Evolutionary conservation across 306 rosid genomes (phyloP).

Genomic region (Astragalus membranaceus): DNA sequence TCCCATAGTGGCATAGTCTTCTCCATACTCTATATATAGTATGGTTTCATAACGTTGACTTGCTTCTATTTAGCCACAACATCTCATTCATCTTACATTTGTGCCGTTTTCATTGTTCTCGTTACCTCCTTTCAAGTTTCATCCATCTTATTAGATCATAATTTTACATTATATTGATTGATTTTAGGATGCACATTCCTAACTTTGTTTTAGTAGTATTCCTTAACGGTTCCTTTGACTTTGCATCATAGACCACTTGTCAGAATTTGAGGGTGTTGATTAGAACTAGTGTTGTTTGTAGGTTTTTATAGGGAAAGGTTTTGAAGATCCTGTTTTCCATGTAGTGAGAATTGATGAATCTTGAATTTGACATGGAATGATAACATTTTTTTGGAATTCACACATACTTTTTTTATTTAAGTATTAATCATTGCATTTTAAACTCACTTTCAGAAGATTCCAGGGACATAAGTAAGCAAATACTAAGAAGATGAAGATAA

Average conservation of each 20-base stretch:
- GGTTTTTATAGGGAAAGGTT: constrained; percentile 1
- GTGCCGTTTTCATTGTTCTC: neutral
- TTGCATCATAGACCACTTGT: neutral
- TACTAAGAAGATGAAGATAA: constrained; percentile 35
- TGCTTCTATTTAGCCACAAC: neutral
- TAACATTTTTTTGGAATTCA: neutral
- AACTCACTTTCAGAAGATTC: constrained; percentile 8
- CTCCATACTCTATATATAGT: too few relatives aligned
- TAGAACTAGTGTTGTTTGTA: too few relatives aligned
- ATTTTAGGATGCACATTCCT: neutral
- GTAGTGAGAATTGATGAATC: too few relatives aligned
- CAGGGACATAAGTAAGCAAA: neutral
- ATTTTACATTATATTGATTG: neutral
- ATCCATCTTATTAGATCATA: neutral
- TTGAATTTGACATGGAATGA: neutral
- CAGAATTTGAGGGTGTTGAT: neutral
- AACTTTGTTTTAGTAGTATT: neutral
- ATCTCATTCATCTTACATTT: neutral
- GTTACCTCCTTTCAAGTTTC: neutral
- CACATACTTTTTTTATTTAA: neutral
- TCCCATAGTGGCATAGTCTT: neutral
- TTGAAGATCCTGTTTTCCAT: neutral
- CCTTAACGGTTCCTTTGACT: neutral
- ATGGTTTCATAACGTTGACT: neutral
- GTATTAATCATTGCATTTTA: neutral